Percentiles rank a stretch among this genome's conserved stretches.
These are phyloP conservation scores for Saccharata proteae DNA, from an alignment of 2,329 filamentous ascomycete genomes.

Conservation along the genomic window DNA sequence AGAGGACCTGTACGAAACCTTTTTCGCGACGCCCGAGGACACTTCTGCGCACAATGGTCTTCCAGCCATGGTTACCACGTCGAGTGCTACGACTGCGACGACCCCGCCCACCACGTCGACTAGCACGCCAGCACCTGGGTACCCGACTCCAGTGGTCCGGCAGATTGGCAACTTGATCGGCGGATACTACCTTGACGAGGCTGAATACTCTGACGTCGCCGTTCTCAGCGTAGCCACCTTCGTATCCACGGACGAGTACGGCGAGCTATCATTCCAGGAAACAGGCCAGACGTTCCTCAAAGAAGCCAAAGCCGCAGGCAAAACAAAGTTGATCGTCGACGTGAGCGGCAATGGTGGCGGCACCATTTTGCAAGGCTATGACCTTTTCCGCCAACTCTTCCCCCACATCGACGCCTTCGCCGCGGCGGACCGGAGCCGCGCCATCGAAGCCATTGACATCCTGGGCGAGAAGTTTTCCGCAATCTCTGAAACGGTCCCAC, in stretches of 20 bases:
- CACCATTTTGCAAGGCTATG: constrained; percentile 46
- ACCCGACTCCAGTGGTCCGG: constrained; percentile 28
- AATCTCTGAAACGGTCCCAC: constrained; percentile 19
- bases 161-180: constrained; percentile 30
- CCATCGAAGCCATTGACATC: constrained; percentile 32
- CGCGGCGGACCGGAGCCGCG: constrained; percentile 39
- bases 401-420: constrained; percentile 38
- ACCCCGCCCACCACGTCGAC: constrained; percentile 13
- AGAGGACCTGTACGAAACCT: constrained; percentile 26
- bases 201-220: constrained; percentile 33
- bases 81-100: constrained; percentile 9
- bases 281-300: constrained; percentile 30
- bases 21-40: constrained; percentile 20
- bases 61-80: constrained; percentile 2
- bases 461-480: constrained; percentile 30
- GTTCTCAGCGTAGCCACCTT: constrained; percentile 33
- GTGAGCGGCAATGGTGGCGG: constrained; percentile 49
- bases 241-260: constrained; percentile 14
- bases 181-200: constrained; percentile 32
- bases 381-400: constrained; percentile 48
- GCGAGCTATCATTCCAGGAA: constrained; percentile 23
- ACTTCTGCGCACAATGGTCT: constrained; percentile 5
- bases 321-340: constrained; percentile 50
- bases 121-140: constrained; percentile 27
- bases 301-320: constrained; percentile 35